Conservation (phyloP, 352 stramenopile genomes). For the Aphanomyces euteiches region DNA sequence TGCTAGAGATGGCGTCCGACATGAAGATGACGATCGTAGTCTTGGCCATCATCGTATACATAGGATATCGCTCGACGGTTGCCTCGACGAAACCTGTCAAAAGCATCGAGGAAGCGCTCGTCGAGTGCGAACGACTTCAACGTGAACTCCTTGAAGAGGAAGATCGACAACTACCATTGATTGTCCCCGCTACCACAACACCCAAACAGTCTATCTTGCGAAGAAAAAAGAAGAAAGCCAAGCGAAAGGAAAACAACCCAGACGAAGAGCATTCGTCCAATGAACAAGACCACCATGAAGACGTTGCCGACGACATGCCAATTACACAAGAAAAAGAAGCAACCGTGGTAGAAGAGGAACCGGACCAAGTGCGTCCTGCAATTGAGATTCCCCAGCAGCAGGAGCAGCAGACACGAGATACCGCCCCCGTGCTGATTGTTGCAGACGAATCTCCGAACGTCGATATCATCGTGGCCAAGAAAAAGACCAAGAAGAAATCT, state of each 20-base stretch:
- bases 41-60: slow-evolving; percentile 3
- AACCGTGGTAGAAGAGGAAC: no score
- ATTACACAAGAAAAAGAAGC: slow-evolving; percentile 18
- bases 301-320: not conserved
- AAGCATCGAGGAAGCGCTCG: not conserved
- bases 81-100: not conserved
- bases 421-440: not conserved
- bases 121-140: not conserved
- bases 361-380: no score
- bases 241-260: not conserved
- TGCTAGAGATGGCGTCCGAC: slow-evolving; percentile 6
- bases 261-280: not conserved
- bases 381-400: no score
- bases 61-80: not conserved
- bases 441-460: not conserved
- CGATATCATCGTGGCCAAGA: slow-evolving; percentile 16
- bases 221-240: not conserved
- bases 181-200: not conserved
- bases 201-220: not conserved
- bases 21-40: slow-evolving; percentile 14
- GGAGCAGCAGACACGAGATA: slow-evolving; percentile 7
- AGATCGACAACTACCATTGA: not conserved
- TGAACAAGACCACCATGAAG: not conserved
- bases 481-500: slow-evolving; percentile 11
- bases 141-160: slow-evolving; percentile 8